These are phyloP conservation scores for Retiboletus fuscus DNA, from an alignment of 1,284 basidiomycete species.

Conservation along the genomic window DNA sequence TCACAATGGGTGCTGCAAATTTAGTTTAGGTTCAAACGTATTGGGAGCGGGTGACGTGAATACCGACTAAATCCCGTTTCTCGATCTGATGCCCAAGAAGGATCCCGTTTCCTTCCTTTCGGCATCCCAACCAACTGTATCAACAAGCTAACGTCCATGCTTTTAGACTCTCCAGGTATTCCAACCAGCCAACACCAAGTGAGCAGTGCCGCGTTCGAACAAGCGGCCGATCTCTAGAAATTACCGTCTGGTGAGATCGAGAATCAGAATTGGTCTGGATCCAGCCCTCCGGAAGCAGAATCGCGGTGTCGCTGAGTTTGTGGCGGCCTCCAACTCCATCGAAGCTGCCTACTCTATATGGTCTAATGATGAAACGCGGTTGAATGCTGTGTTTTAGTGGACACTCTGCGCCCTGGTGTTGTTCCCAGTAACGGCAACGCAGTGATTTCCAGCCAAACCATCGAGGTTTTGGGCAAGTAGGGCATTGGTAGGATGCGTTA, in stretches of 20 bases:
- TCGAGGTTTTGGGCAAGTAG: background rate
- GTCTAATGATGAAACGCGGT: background rate
- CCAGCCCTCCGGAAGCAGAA: constrained; percentile 10
- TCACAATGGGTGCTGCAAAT: too few relatives aligned
- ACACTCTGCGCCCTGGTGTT: background rate
- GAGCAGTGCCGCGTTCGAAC: background rate
- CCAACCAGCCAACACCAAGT: constrained; percentile 10
- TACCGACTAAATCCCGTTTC: too few relatives aligned
- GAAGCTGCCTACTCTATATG: background rate
- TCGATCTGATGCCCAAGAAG: too few relatives aligned
- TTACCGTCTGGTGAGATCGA: too few relatives aligned
- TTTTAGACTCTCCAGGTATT: background rate
- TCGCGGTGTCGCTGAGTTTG: background rate
- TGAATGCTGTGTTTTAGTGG: background rate
- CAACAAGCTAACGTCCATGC: background rate
- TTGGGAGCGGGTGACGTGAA: too few relatives aligned
- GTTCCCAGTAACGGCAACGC: background rate
- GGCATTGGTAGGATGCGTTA: constrained; percentile 5
- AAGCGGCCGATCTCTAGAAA: background rate
- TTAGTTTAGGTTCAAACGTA: too few relatives aligned
- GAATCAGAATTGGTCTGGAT: background rate
- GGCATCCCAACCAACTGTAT: constrained; percentile 10
- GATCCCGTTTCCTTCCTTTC: background rate
- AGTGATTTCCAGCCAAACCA: constrained; percentile 14
- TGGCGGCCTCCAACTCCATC: background rate